Evolutionary conservation across 257 asterid species (phyloP).

Genomic region (Solanum bulbocastanum): DNA sequence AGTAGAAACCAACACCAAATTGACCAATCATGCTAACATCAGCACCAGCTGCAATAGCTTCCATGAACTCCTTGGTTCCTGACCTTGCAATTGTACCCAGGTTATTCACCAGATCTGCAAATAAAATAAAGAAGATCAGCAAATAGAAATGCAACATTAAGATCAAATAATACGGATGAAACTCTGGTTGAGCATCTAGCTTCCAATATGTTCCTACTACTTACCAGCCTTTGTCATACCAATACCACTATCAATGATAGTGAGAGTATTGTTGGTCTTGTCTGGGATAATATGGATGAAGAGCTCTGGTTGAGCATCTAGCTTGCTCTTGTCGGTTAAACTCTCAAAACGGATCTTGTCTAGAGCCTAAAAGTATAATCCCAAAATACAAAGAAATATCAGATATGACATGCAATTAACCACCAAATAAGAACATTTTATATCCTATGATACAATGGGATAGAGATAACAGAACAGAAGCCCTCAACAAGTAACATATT

Average conservation of each 20-base stretch:
- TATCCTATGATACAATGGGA: not conserved
- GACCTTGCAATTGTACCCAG: constrained; percentile 58
- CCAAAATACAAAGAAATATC: not conserved
- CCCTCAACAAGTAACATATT: not conserved
- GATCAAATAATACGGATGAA: constrained; percentile 20
- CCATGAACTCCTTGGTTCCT: constrained; percentile 62
- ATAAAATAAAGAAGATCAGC: not conserved
- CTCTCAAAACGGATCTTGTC: constrained; percentile 56
- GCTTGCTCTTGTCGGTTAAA: constrained; percentile 51
- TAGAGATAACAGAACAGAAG: not conserved
- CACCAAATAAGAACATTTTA: not conserved
- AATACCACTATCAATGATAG: constrained; percentile 46
- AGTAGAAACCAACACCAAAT: constrained; percentile 59
- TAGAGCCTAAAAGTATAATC: constrained; percentile 19
- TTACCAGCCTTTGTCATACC: constrained; percentile 63
- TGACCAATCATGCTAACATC: constrained; percentile 66
- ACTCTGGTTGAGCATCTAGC: constrained; percentile 37
- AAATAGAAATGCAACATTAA: not conserved
- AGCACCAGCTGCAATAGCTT: constrained; percentile 57
- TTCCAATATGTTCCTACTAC: constrained; percentile 7
- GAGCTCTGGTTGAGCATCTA: constrained; percentile 52
- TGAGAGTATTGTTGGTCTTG: constrained; percentile 33
- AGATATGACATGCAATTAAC: not conserved
- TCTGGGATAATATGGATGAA: constrained; percentile 51
- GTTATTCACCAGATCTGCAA: constrained; percentile 46